A percentile compares a stretch with the other conserved stretches of the same genome.
These are phyloP conservation scores for Venturia nashicola DNA, from an alignment of 2,329 filamentous ascomycete genomes.

Conservation along the genomic window DNA sequence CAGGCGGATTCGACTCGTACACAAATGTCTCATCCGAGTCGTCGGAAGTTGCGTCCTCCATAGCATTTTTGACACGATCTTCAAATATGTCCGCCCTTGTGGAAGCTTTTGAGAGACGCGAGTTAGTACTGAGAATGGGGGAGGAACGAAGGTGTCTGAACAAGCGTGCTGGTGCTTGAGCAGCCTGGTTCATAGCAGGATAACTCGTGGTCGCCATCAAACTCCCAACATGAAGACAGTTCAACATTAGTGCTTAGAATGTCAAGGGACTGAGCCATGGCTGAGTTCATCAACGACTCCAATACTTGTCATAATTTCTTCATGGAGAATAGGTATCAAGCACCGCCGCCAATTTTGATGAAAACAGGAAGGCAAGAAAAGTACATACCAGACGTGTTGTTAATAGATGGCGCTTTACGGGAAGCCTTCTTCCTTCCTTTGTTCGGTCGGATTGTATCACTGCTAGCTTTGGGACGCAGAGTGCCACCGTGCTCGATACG, in stretches of 20 bases:
- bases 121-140: slow-evolving; percentile 10
- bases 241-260: not conserved
- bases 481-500: slow-evolving; percentile 56
- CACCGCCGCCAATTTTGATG: not conserved
- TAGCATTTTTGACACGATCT: slow-evolving; percentile 87
- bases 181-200: not conserved
- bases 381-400: slow-evolving; percentile 60
- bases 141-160: slow-evolving; percentile 13
- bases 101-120: slow-evolving; percentile 44
- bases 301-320: not conserved
- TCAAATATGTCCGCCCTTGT: slow-evolving; percentile 98
- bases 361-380: slow-evolving; percentile 11
- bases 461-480: slow-evolving; percentile 74
- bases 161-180: not conserved
- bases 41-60: slow-evolving; percentile 91
- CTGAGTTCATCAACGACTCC: not conserved
- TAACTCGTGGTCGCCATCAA: slow-evolving; percentile 6
- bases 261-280: not conserved
- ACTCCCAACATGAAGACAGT: not conserved
- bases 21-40: slow-evolving; percentile 98
- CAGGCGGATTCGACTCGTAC: slow-evolving; percentile 88
- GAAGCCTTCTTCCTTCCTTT: slow-evolving; percentile 77
- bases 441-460: slow-evolving; percentile 89
- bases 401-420: slow-evolving; percentile 63
- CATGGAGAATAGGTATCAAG: not conserved